Conservation (phyloP, 106 monocot genomes). For the Triglochin maritima region DNA sequence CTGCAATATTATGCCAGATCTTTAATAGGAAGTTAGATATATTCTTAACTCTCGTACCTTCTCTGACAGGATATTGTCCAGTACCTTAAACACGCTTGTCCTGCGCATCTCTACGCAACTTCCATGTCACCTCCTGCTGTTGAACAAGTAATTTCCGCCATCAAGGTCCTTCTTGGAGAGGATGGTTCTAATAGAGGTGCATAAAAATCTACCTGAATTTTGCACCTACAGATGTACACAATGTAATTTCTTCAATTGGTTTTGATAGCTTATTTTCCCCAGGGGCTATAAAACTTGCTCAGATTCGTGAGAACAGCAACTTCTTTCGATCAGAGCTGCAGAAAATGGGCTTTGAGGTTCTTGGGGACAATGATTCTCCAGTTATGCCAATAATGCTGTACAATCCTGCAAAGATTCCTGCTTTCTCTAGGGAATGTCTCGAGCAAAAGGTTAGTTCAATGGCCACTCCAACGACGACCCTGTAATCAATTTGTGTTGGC, state of each 20-base stretch:
- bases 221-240: too few relatives aligned
- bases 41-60: neutral
- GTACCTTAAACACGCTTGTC: slow-evolving; percentile 18
- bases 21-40: neutral
- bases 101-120: slow-evolving; percentile 27
- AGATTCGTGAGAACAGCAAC: slow-evolving; percentile 29
- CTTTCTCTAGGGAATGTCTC: slow-evolving; percentile 27
- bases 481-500: neutral
- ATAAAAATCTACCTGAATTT: neutral
- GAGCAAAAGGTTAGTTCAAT: slow-evolving; percentile 15
- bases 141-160: slow-evolving; percentile 24
- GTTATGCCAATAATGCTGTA: slow-evolving; percentile 33
- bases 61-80: slow-evolving; percentile 23
- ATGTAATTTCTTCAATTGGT: too few relatives aligned
- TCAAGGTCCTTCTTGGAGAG: slow-evolving; percentile 27
- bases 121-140: slow-evolving; percentile 31
- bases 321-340: slow-evolving; percentile 30
- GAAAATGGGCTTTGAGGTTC: slow-evolving; percentile 30
- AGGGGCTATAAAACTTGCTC: slow-evolving; percentile 23
- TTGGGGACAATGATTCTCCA: slow-evolving; percentile 30
- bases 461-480: too few relatives aligned
- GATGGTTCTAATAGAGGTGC: slow-evolving; percentile 28
- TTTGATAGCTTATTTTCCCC: neutral
- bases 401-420: slow-evolving; percentile 26
- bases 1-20: neutral